Evolutionary conservation across 352 stramenopile species (phyloP), one percentile per base, ranked within the genome.

Genomic region (Globisporangium spinosum): DNA sequence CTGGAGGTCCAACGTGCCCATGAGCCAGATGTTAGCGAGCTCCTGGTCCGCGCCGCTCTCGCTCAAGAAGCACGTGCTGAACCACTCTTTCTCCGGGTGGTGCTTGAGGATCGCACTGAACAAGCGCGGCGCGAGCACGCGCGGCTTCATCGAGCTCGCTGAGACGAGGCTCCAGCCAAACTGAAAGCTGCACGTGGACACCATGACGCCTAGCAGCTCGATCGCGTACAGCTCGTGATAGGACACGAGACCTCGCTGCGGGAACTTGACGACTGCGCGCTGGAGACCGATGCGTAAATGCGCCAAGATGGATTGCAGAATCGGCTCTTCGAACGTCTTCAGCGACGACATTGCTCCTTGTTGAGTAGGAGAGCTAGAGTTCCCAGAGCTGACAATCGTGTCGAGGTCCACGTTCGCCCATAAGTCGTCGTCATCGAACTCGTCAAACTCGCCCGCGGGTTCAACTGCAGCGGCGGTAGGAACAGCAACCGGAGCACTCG

Each of bases 151-250:
- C 9, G 76, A 77, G 7, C 65, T 60, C 27, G 65, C 64, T 2
- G 69, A 79, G 12, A 90, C 61, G 2, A 80, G 70, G 56, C 35
- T 82, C 87, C 87, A 95, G 55, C 68, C 77, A 67, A 91, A 95
- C 7, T 81, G 72, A 51, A 89, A 75, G 15, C 77, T 77, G 47
- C 80, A 85, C 0, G 79, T 84, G 6, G 85, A 79, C 25, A 95
- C 71, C 25, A 91, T 72, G 47, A 67, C 72, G 10, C 85, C 87
- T 23, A 93, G 65, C 54, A 93, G 69, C 67, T 95, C 85, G 47
- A 93, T 77, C 15, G 79, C 61, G 57, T 81, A 91, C n/a, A 89
- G 55, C 71, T 95, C 82, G 15, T 85, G 64, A 45, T 77, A 87
- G 1, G 57, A 67, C 40, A 62, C 64, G 32, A 70, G 64, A 8